Evolutionary conservation across 306 rosid species (phyloP), one percentile per base, ranked within the genome.

Genomic region (Cucurbita pepo): DNA sequence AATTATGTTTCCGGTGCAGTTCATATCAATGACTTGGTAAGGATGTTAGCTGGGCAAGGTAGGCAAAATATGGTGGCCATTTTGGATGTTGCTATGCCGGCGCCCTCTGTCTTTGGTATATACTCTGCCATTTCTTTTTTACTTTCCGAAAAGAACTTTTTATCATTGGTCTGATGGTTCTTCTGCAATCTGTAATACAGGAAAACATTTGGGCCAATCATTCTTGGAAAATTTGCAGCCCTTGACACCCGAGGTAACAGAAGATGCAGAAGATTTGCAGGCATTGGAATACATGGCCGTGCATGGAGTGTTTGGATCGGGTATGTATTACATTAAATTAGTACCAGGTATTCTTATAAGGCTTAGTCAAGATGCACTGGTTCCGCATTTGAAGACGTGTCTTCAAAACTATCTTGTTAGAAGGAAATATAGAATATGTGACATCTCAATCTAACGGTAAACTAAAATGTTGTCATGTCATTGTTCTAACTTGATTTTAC

Each of bases 21-120:
- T 75, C 86, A 89, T 77, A 72, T 93, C 75, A 86, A 78, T 82
- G 97, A 77, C 74, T 56, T 88, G 73, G 72, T 90, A 74, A 89
- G 86, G 80, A 88, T 88, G 79, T 82, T 90, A 76, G 73, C 94
- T 30, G 91, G 90, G 75, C 91, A 86, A 62, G 86, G 81, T 47
- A 83, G 97, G 84, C 93, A 86, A 62, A 90, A 90, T 81, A 83
- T 82, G 89, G 94, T 90, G 81, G 69, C 88, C 59, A 83, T 90
- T 79, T 77, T 90, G 55, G 98, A 93, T 73, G 90, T 83, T 77
- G 88, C 97, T 66, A 86, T 90, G 88, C 98, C 98, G 37, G 89
- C 91, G 41, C 97, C 90, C 79, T 75, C 89, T 81, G 84, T 87
- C 74, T 76, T 69, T 43, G 97, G 97, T 93, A 88, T 50, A 4